Base-by-base conservation (phyloP, 176 grass and related monocot species). In the Urochloa ruziziensis region DNA sequence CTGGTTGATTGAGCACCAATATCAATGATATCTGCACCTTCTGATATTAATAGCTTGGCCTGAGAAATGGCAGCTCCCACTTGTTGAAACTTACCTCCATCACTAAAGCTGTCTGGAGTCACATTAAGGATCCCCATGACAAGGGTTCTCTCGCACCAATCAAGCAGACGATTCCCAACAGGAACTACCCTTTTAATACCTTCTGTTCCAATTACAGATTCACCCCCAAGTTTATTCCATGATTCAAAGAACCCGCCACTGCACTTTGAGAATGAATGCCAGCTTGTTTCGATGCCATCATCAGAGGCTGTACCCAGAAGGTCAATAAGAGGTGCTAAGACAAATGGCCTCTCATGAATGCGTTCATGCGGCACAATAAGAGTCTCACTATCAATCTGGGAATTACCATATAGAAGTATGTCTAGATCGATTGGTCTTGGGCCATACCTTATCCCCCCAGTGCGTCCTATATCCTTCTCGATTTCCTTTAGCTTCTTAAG, bases 1-100 rank as follows among this genome's bases (percentile, higher is more conserved):
- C 92, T 89, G 24, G 92, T 98, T 32, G 95, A 98, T 77, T 98
- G 95, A 75, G 95, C 95, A 84, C 92, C 95, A 54, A 98, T 80
- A 72, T 98, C 95, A 46, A 98, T 87, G 77, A 98, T 98, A 78
- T 98, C 92, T 46, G 92, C 95, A 12, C 95, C 92, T 75, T 98
- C 27, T 69, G 87, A 91, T 80, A 98, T 90, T 72, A 98, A 85
- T 61, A 89, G 24, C 61, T 71, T 94, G 40, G 82, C 77, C 78
- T 90, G 92, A 53, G 82, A 80, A 79, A 98, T 48, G 21, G 92
- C 92, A 86, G 63, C 64, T 54, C 87, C 79, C 33, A 95, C 65
- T 80, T 66, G 21, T 73, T 79, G 84, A 82, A 93, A 98, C 70
- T 95, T 98, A 18, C 95, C 95, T 39, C 95, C 95, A 37, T 95